Evolutionary conservation across 2,329 filamentous ascomycete genomes (phyloP), one percentile per base, ranked within the genome.

Genomic region (Colletotrichum falcatum): DNA sequence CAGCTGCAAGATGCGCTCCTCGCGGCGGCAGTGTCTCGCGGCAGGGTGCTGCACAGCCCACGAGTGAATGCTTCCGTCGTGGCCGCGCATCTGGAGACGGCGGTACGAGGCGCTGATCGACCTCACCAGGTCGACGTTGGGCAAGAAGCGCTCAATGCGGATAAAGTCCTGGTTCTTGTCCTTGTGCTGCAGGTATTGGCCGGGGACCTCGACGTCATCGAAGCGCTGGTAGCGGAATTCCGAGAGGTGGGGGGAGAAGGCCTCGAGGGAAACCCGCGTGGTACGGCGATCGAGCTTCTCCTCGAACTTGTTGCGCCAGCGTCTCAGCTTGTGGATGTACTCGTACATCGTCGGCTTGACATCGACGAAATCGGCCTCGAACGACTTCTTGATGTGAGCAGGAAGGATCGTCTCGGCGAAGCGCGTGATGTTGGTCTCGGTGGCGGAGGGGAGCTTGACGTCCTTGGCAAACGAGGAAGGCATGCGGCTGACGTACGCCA

Each of bases 151-250:
- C 80, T 99, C 97, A 74, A 99, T 98, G 55, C 95, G 92, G 74
- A 99, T 92, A 79, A 99, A 99, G 80, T 99, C 96, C 76, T 97
- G 94, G 80, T 99, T 99, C 88, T 98, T 99, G 77, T 99, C 97
- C 81, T 96, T 97, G 83, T 98, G 96, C 78, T 97, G 91, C 73
- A 98, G 84, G 80, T 99, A 99, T 79, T 99, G 96, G 0, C 96
- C 96, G 3, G 97, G 97, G 44, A 99, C 90, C 81, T 99, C 96
- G 16, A 99, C 95, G 76, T 99, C 97, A 77, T 99, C 96, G 75
- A 99, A 98, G 80, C 98, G 98, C 79, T 96, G 91, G 85, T 97
- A 99, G 48, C 94, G 89, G 86, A 99, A 99, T 78, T 98, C 96
- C 82, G 94, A 97, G 53, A 99, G 88, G 77, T 97, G 93, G 58